Evolutionary conservation across 306 rosid genomes (phyloP), one percentile per base, ranked within the genome.

Genomic region (Vicia faba): DNA sequence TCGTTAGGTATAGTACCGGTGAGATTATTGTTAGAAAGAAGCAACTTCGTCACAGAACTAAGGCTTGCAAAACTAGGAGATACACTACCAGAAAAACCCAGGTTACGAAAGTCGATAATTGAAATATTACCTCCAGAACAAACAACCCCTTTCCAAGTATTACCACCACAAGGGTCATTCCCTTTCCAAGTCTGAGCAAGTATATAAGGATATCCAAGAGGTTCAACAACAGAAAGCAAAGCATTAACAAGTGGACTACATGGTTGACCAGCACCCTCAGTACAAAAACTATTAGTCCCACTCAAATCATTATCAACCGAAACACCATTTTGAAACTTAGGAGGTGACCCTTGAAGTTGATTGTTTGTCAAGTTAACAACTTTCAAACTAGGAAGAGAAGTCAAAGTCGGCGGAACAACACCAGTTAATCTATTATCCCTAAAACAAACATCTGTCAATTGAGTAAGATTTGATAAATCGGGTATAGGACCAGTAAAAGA

Each of bases 401-500:
- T 13, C 62, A 93, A 78, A 18, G 97, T 80, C 0, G 70, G 12
- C 0, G 98, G 96, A 73, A 93, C 95, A 68, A 86, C 64, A 11
- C 97, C 98, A 2, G 96, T 89, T 13, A 92, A 68, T 38, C 68
- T 70, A 66, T 89, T 89, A 56, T 88, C 91, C 77, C 95, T 80
- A 54, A 90, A 67, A 71, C 79, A 82, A 40, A 85, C 73, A 25
- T 58, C 64, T 20, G 0, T 8, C 12, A 93, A 72, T 3, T 44
- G 56, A 19, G 15, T 57, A 10, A 68, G 82, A 26, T 78, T 80
- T 0, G 95, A 76, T 0, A 88, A 50, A 29, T 93, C 95, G 0
- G 98, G 97, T 55, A 93, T 76, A 18, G 91, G 95, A 69, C 98
- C 97, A 0, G 96, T 83, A 49, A 93, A 93, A 3, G 56, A 40